Evolutionary conservation across 257 asterid genomes (phyloP).

Genomic region (Linderniella brevidens): DNA sequence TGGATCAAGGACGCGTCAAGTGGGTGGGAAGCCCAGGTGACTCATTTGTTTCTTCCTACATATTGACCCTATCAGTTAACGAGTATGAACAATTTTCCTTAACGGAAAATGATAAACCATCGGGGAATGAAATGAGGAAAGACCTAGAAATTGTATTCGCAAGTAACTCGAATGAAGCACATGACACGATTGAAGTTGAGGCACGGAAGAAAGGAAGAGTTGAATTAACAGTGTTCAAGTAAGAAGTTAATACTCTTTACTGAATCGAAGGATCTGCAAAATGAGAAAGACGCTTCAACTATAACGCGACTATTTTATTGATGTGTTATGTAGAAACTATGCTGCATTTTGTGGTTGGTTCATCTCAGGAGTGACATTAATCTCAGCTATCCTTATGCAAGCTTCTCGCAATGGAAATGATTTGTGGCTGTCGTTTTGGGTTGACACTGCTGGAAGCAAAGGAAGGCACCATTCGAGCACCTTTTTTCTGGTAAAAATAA

Average conservation of each 20-base stretch:
- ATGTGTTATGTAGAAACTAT: constrained; percentile 46
- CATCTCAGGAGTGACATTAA: constrained; percentile 37
- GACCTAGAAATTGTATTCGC: constrained; percentile 24
- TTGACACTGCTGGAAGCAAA: constrained; percentile 48
- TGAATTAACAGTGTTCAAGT: constrained; percentile 68
- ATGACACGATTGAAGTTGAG: constrained; percentile 45
- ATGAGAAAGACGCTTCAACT: no score
- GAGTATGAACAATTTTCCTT: constrained; percentile 8
- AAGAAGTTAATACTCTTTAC: constrained; percentile 19
- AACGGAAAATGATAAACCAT: no score
- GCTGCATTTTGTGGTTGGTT: constrained; percentile 84
- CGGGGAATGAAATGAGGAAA: constrained; percentile 22
- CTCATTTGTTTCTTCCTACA: constrained; percentile 33
- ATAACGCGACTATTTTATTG: constrained; percentile 1
- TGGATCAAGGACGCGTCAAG: constrained; percentile 73
- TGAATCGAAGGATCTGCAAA: not conserved
- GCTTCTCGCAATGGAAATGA: constrained; percentile 96
- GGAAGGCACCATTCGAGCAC: constrained; percentile 43
- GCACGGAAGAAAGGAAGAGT: constrained; percentile 81
- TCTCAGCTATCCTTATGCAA: constrained; percentile 88
- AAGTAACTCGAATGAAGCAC: constrained; percentile 25
- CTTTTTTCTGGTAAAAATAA: constrained; percentile 56
- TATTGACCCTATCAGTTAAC: constrained; percentile 36
- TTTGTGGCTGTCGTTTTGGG: constrained; percentile 93
- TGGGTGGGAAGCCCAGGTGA: constrained; percentile 70